Base-by-base conservation (phyloP, 257 asterid species). In the Agastache rugosa region DNA sequence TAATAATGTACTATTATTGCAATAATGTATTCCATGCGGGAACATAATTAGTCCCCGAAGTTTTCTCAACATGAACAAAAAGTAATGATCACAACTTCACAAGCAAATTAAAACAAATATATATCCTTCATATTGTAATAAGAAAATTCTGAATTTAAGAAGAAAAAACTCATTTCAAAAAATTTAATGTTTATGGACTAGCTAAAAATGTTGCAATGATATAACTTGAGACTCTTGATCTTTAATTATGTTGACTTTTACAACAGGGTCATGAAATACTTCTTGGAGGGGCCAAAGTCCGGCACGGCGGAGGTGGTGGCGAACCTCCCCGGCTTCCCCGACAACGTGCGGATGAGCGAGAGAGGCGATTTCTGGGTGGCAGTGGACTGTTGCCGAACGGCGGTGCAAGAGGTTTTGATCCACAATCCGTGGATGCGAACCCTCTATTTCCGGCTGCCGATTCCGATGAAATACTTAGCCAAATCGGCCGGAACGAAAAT, bases 291-390 rank as follows among this genome's bases (percentile, higher is more conserved):
- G 59, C 82, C 90, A 1, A 84, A 82, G 73, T 69, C 25, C 0
- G 97, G 96, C 27, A 81, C 15, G 1, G 50, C 71, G 0, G 93
- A 91, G 81, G 75, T 86, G 4, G 79, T 84, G 1, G 90, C 86
- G 3, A 65, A 94, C 73, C 89, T 94, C 25, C 98, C 98, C 1
- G 97, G 97, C 22, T 92, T 88, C 63, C 98, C 97, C 0, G 97
- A 94, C 83, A 94, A 94, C 71, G 77, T 90, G 34, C 83, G 98
- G 60, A 71, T 81, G 22, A 92, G 85, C 60, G 90, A 86, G 39
- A 85, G 79, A 22, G 97, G 97, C 8, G 89, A 91, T 14, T 91
- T 79, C 5, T 94, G 97, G 98, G 93, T 94, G 20, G 98, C 98
- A 5, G 84, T 92, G 20, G 98, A 94, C 59, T 94, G 98, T 20